Evolutionary conservation across 108 stramenopile genomes (phyloP), one percentile per base, ranked within the genome.

Genomic region (Epithemia pelagica): DNA sequence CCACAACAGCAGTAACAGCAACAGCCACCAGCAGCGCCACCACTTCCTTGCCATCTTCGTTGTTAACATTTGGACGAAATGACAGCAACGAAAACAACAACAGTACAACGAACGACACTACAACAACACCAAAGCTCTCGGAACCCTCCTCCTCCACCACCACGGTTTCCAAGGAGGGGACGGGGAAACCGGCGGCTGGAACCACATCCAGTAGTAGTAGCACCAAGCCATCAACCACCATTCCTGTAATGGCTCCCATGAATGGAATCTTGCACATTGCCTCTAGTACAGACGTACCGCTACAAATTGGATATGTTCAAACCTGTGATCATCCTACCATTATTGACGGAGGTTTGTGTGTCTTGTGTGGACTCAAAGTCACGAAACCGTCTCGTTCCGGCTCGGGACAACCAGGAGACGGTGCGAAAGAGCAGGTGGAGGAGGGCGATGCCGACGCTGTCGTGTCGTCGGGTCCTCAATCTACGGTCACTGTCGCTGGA

Each of bases 401-500:
- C 23, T 18, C 28, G 22, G 0, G 31, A 60, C n/a, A 23, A 32
- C 0, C 21, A 32, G 26, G 32, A 52, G 30, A 67, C 31, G 28
- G 30, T 27, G 26, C 31, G 55, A 67, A 53, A 10, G 31, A 58
- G 32, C 58, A 30, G 37, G 57, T 46, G 37, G 15, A 10, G 37
- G 15, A 10, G 37, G 37, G 37, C 37, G 37, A 46, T 15, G 10
- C 5, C 54, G 58, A 51, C 60, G 0, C 28, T 54, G 56, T 18
- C 7, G 7, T 21, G 21, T 27, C 56, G 22, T 27, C 22, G 56
- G 7, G 15, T 18, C 8, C 76, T 46, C 76, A 73, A 64, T 75
- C 84, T 28, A 80, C 82, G 56, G 74, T 92, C 62, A 92, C 88
- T 20, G 86, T 92, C 26, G 77, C 82, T 0, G 91, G 91, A 22